Percentiles rank a stretch among this genome's conserved stretches.
phyloP scores from a whole-genome alignment of 2,329 filamentous ascomycete species.

The Sporothrix euskadiensis region DNA sequence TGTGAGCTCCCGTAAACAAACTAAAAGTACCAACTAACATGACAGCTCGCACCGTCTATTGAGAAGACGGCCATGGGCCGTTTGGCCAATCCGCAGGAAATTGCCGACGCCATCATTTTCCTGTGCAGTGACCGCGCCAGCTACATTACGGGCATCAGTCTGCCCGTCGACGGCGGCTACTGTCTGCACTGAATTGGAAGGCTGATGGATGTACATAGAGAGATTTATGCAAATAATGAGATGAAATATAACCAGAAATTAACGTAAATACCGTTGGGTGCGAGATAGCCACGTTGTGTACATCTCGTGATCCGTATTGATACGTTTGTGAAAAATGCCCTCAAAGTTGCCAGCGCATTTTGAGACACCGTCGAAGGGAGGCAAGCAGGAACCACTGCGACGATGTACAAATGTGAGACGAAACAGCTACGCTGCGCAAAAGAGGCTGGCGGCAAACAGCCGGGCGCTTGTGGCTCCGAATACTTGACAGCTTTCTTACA shows the following conservation, averaged over 20 bases:
- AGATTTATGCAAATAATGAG: background rate
- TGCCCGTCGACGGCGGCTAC: background rate
- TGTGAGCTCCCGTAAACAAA: background rate
- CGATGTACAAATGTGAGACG: constrained; percentile 18
- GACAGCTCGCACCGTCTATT: constrained; percentile 16
- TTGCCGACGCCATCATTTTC: constrained; percentile 6
- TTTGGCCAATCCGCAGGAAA: constrained; percentile 9
- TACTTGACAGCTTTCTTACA: background rate
- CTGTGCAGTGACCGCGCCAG: constrained; percentile 15
- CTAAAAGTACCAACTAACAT: background rate
- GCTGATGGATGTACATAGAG: background rate
- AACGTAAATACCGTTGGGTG: background rate
- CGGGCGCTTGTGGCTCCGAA: background rate
- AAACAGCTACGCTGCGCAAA: background rate
- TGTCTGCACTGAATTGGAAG: background rate
- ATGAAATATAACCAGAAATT: background rate
- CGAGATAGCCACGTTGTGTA: no score
- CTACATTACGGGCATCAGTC: constrained; percentile 11
- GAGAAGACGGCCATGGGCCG: constrained; percentile 11
- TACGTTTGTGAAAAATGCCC: background rate
- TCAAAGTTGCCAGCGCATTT: background rate
- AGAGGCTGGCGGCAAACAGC: constrained; percentile 14
- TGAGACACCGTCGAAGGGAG: no score
- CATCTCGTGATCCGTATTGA: background rate
- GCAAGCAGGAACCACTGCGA: constrained; percentile 5